Base-by-base conservation (phyloP, 1,139 yeast species). In the Debaryomyces coudertii region DNA sequence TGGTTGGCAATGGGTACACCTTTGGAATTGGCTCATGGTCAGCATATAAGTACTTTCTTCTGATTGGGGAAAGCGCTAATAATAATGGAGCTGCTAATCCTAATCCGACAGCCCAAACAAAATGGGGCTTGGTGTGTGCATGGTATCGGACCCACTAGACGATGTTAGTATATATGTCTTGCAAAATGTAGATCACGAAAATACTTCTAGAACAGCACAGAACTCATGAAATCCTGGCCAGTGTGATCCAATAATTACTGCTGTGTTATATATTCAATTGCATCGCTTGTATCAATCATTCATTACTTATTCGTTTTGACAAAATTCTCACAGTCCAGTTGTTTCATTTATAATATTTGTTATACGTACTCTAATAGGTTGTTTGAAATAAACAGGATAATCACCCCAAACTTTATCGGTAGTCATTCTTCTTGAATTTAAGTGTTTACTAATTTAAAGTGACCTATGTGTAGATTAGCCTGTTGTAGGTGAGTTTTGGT, bases 121-220 rank as follows among this genome's bases (percentile, higher is more conserved):
- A 75, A 65, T 87, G 90, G 44, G 96, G 95, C 63, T 83, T 82
- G 55, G 82, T 82, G 69, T 87, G 89, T 35, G 93, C 87, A 57
- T 85, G 86, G 68, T 82, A 87, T 65, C 92, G 86, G 52, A 83
- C 68, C 87, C 90, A 87, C 89, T 85, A 53, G 28, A 30, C 11
- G n/a, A 18, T 43, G 71, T 68, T 69, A 66, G 73, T 69, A 68
- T 30, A 25, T 14, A 11, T 22, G 20, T 36, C 22, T 36, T 3
- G 31, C 11, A 12, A 24, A n/a, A 7, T 7, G 20, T 18, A n/a
- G 8, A 11, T 5, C n/a, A 27, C 9, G 23, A 23, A 36, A 12
- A 1, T 28, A 25, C 11, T 6, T 20, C 5, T 20, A 20, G 22
- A 20, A 20, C 22, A 20, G 22, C 22, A 20, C 5, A 5, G 22